Percentiles rank a stretch among this genome's conserved stretches.
These are phyloP conservation scores for Tylopilus cervinicoccineus DNA, from an alignment of 768 basidiomycete species.

Conservation along the genomic window DNA sequence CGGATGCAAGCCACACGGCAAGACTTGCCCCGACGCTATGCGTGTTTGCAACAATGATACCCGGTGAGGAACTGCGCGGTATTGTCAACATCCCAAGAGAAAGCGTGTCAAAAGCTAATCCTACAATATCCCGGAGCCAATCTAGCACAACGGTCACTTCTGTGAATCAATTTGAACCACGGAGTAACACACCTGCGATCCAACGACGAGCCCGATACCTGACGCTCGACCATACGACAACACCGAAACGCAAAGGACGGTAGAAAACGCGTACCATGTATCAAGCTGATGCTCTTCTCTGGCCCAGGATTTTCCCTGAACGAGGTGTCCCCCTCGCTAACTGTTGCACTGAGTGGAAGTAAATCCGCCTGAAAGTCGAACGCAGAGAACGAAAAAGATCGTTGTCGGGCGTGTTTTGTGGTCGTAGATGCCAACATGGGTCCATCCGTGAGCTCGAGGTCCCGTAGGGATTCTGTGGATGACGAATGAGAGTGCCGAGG, in stretches of 20 bases:
- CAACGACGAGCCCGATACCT: slow-evolving; percentile 87
- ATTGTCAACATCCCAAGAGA: background rate
- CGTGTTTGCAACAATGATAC: slow-evolving; percentile 85
- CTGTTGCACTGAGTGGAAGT: slow-evolving; percentile 70
- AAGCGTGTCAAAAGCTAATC: slow-evolving; percentile 27
- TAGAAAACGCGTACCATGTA: slow-evolving; percentile 57
- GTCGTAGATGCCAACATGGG: slow-evolving; percentile 32
- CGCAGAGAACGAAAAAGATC: slow-evolving; percentile 68
- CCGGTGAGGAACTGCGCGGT: slow-evolving; percentile 74
- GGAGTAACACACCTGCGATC: slow-evolving; percentile 55
- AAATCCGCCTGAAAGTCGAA: slow-evolving; percentile 79
- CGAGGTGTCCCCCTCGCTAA: slow-evolving; percentile 62
- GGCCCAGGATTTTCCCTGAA: slow-evolving; percentile 48
- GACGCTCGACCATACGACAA: slow-evolving; percentile 7
- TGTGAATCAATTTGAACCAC: background rate
- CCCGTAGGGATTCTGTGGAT: slow-evolving; percentile 62
- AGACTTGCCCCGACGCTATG: slow-evolving; percentile 89
- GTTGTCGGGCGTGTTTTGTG: slow-evolving; percentile 29
- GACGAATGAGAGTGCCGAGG: slow-evolving; percentile 1
- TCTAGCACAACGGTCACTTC: slow-evolving; percentile 37
- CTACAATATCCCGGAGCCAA: slow-evolving; percentile 93
- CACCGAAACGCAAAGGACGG: background rate
- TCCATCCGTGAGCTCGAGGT: slow-evolving; percentile 73
- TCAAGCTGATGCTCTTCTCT: slow-evolving; percentile 72
- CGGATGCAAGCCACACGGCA: slow-evolving; percentile 78